Evolutionary conservation across 352 stramenopile genomes (phyloP).

Genomic region (Pythium guiyangense): DNA sequence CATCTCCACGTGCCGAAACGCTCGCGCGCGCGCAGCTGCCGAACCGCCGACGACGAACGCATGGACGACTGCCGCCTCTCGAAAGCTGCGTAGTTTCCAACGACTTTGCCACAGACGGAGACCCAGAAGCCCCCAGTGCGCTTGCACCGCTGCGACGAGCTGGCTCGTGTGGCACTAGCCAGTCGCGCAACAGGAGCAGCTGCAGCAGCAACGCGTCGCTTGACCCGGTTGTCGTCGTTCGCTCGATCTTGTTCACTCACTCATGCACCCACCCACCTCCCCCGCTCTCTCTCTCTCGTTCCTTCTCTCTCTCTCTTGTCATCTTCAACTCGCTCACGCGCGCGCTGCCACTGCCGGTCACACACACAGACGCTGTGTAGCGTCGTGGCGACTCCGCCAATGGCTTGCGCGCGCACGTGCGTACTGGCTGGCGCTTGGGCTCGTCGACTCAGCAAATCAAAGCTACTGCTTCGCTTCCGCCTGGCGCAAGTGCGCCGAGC

Average conservation of each 20-base stretch:
- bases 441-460: neutral
- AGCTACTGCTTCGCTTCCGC: constrained; percentile 21
- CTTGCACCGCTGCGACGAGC: constrained; percentile 5
- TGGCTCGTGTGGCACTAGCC: neutral
- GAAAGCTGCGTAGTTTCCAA: constrained; percentile 14
- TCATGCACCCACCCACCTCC: constrained; percentile 14
- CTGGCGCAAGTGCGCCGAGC: constrained; percentile 70
- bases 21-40: too few species aligned
- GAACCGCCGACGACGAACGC: neutral
- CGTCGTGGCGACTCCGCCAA: too few species aligned
- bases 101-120: constrained; percentile 11
- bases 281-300: constrained; percentile 3
- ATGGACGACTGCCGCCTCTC: constrained; percentile 5
- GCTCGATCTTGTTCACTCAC: constrained; percentile 13
- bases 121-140: neutral
- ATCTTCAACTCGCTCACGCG: neutral
- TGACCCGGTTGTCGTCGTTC: neutral
- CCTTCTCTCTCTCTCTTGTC: neutral
- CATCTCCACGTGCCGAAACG: too few species aligned
- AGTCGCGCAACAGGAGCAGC: constrained; percentile 1
- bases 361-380: too few species aligned
- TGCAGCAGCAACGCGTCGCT: constrained; percentile 5
- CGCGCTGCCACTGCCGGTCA: too few species aligned
- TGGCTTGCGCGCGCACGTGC: too few species aligned
- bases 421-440: too few species aligned